These are phyloP conservation scores for Kwoniella sp. DNA, from an alignment of 768 basidiomycete genomes.

Conservation along the genomic window DNA sequence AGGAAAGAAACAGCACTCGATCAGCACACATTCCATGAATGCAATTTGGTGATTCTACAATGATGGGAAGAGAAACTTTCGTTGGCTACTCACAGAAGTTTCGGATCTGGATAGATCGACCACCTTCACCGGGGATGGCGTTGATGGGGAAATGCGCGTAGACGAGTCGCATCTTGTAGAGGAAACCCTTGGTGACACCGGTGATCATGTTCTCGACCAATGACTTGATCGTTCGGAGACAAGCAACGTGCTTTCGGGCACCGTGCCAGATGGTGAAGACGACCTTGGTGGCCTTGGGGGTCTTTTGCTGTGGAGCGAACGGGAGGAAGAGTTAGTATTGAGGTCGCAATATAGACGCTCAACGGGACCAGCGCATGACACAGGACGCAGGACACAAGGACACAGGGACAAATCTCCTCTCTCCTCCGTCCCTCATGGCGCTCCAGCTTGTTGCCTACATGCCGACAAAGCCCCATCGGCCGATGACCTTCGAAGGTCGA, in stretches of 20 bases:
- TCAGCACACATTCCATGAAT: not conserved
- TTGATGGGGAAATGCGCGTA: constrained; percentile 99
- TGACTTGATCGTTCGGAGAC: constrained; percentile 92
- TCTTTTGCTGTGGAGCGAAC: constrained; percentile 33
- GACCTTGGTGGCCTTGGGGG: constrained; percentile 71
- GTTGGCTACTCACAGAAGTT: constrained; percentile 56
- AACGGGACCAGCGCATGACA: too few relatives aligned
- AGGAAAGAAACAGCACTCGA: not conserved
- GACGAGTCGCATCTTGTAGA: constrained; percentile 99
- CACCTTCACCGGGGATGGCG: constrained; percentile 65
- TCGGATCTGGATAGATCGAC: constrained; percentile 56
- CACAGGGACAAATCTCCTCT: too few relatives aligned
- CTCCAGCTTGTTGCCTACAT: too few relatives aligned
- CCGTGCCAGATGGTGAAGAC: constrained; percentile 97
- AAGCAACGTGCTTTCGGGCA: constrained; percentile 96
- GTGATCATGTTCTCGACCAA: constrained; percentile 96
- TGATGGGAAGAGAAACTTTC: not conserved
- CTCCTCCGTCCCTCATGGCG: not conserved
- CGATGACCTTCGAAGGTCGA: too few relatives aligned
- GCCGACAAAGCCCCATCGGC: too few relatives aligned
- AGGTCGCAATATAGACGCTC: too few relatives aligned
- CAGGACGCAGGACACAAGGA: too few relatives aligned
- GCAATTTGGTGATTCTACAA: not conserved
- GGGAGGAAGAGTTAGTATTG: too few relatives aligned
- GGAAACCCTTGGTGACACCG: constrained; percentile 98